These are phyloP conservation scores for Sindora glabra DNA, from an alignment of 306 rosid species.

Conservation along the genomic window DNA sequence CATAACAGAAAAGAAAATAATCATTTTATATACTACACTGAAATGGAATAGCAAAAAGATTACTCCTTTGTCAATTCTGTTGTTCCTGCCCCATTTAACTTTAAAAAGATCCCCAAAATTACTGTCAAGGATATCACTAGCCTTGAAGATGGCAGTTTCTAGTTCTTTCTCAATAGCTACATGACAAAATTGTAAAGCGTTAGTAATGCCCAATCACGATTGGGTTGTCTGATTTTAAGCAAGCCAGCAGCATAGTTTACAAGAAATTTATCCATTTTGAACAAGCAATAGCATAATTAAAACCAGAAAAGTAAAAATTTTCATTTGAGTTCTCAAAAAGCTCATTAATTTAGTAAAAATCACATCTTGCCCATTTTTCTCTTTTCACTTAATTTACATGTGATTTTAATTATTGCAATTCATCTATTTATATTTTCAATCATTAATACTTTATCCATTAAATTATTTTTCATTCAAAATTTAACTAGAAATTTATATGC, in stretches of 20 bases:
- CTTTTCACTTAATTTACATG: too few relatives aligned
- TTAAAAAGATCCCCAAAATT: conserved; percentile 75
- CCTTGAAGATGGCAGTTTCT: conserved; percentile 70
- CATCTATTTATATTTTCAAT: too few relatives aligned
- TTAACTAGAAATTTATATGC: too few relatives aligned
- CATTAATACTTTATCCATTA: too few relatives aligned
- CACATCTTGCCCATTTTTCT: too few relatives aligned
- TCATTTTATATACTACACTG: background rate
- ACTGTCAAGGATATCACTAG: conserved; percentile 75
- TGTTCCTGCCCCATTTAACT: conserved; percentile 82
- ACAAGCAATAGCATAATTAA: background rate
- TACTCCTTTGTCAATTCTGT: conserved; percentile 96
- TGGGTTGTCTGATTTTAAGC: conserved; percentile 11
- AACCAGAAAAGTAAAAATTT: background rate
- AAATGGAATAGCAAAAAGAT: conserved; percentile 15
- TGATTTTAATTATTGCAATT: too few relatives aligned
- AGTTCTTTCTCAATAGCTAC: conserved; percentile 84
- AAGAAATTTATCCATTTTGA: background rate
- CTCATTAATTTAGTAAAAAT: too few relatives aligned
- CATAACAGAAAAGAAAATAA: too few relatives aligned
- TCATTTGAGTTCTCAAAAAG: background rate
- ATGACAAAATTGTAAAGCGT: conserved; percentile 39
- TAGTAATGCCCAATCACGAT: conserved; percentile 29
- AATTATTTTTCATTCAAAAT: too few relatives aligned
- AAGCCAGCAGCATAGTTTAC: background rate